Base-by-base conservation (phyloP, 495 filamentous ascomycete genomes). In the Aspergillus saccharolyticus region DNA sequence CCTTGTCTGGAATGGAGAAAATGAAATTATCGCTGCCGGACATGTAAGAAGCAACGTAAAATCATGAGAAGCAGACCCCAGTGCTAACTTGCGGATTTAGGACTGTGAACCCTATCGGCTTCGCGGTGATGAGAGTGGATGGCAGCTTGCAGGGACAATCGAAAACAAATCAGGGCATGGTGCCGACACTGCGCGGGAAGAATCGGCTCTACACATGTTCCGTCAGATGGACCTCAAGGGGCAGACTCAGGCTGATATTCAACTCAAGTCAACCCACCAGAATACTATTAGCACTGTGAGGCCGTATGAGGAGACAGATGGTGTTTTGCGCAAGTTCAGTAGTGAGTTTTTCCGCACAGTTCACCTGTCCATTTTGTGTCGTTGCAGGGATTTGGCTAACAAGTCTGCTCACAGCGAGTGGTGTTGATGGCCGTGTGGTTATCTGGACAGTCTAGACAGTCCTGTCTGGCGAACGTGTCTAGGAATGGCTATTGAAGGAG, bases 131-230 rank as follows among this genome's bases (percentile, higher is more conserved):
- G 81, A 86, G 49, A 77, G 80, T 48, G 94, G 93, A 25, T 98
- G 94, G 94, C 83, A 89, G 64, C 76, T 96, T 47, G 84, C 83
- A 14, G 93, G 93, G 22, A 90, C 89, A 4, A 70, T 97, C 47
- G 94, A 97, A 71, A 73, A 71, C 0, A 81, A 83, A 63, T 66
- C 72, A 20, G 74, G 81, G 0, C 70, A 75, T 1, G 82, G 80
- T 18, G 46, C 77, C 22, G 77, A 74, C 4, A 83, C 79, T 55
- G 84, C 77, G 77, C 88, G 85, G 66, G 91, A 83, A 72, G 89
- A 83, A 70, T 90, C 86, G 62, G 94, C 94, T n/a, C 78, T 97
- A 67, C 96, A 97, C 69, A 97, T 97, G 95, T 98, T 98, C 80
- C 83, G 83, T 68, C 91, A 96, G 74, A 96, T 98, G 95, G 94